Evolutionary conservation across 345 rosid species (phyloP).

Genomic region (Moricandia arvensis): DNA sequence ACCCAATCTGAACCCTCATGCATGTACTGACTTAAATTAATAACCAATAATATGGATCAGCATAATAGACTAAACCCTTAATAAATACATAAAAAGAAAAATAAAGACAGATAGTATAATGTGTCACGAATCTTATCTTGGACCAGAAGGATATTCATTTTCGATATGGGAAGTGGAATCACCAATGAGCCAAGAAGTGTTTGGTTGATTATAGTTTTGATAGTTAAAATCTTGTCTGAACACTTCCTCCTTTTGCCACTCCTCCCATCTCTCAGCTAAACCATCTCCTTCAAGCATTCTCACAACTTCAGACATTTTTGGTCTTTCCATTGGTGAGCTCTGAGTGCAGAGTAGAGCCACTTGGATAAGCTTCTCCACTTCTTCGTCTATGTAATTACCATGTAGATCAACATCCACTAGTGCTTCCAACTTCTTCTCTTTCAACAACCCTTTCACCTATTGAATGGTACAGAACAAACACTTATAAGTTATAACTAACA

Average conservation of each 20-base stretch:
- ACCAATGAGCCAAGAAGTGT: constrained; percentile 32
- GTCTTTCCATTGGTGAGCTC: constrained; percentile 80
- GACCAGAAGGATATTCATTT: constrained; percentile 41
- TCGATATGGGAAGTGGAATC: constrained; percentile 41
- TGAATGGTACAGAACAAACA: not conserved
- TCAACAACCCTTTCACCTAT: constrained; percentile 94
- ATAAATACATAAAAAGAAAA: constrained; percentile 25
- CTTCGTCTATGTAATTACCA: constrained; percentile 65
- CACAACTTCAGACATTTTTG: constrained; percentile 95
- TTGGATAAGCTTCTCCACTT: constrained; percentile 89
- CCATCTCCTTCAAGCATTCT: constrained; percentile 99
- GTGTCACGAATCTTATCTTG: constrained; percentile 32
- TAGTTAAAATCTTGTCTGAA: constrained; percentile 38
- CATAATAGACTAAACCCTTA: constrained; percentile 24
- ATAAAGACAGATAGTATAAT: constrained; percentile 2
- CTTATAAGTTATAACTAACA: not conserved
- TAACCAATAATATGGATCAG: constrained; percentile 32
- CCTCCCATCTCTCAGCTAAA: constrained; percentile 98
- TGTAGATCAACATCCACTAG: constrained; percentile 75
- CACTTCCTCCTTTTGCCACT: constrained; percentile 87
- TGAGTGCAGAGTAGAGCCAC: constrained; percentile 96
- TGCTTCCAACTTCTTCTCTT: constrained; percentile 73
- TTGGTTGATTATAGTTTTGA: constrained; percentile 16
- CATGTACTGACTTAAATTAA: constrained; percentile 24
- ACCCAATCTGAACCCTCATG: constrained; percentile 26